Conservation (phyloP, 1,284 basidiomycete genomes). For the Rhodotorula sp. region DNA sequence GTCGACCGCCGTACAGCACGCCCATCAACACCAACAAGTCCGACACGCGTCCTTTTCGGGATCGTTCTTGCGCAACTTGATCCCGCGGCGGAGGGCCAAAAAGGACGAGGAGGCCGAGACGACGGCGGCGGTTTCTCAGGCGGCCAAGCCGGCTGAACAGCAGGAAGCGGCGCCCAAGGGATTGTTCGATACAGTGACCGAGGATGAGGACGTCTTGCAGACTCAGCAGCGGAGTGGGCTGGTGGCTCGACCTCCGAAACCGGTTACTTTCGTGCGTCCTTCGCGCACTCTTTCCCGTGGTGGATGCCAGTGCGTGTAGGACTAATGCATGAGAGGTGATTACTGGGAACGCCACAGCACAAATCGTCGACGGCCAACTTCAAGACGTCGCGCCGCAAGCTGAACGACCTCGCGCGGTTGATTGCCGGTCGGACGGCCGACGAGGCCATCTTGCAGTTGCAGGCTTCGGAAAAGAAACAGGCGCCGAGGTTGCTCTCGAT, state of each 20-base stretch:
- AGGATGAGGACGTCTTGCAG: conserved; percentile 27
- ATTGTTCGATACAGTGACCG: conserved; percentile 24
- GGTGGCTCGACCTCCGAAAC: conserved; percentile 5
- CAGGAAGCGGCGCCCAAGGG: conserved; percentile 14
- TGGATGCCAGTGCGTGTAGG: not conserved
- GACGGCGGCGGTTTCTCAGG: not conserved
- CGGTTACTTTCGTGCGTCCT: conserved; percentile 24
- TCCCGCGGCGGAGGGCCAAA: conserved; percentile 6
- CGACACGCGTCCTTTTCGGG: conserved; percentile 25
- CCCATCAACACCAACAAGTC: conserved; percentile 1
- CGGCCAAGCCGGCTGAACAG: not conserved
- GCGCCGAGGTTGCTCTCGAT: conserved; percentile 82
- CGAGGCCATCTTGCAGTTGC: conserved; percentile 93
- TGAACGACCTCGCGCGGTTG: conserved; percentile 82
- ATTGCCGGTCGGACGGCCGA: conserved; percentile 86
- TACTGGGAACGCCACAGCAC: conserved; percentile 57
- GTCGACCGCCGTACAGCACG: not conserved
- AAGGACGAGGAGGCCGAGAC: not conserved
- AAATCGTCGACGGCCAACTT: conserved; percentile 87
- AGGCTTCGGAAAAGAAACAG: conserved; percentile 51
- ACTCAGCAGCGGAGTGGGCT: conserved; percentile 1
- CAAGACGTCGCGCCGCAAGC: conserved; percentile 88
- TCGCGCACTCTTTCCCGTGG: too few species aligned
- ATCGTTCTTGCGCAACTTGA: conserved; percentile 17
- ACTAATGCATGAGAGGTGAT: not conserved